Evolutionary conservation across 2,329 filamentous ascomycete species (phyloP), one percentile per base, ranked within the genome.

Genomic region (Dactylellina leptospora): DNA sequence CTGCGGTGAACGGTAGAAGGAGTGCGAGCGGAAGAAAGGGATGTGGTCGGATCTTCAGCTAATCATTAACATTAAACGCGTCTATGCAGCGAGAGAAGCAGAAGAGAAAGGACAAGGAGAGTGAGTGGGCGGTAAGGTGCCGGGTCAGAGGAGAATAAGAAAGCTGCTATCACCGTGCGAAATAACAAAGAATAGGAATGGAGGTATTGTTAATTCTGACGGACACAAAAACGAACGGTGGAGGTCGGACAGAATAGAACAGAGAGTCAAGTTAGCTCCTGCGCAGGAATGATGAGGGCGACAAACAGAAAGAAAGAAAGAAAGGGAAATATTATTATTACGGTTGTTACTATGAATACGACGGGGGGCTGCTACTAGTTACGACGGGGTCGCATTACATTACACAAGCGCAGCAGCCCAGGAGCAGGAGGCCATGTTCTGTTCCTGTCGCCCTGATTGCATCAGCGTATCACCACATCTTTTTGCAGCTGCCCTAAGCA

Each of bases 21-120:
- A n/a, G 55, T 2, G 33, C 2, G 40, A 16, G 16, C 2, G 13
- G 11, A 16, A n/a, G n/a, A 18, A 48, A 48, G 23, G 40, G 61
- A 44, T 11, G 51, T 20, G 51, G 53, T 56, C 27, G 36, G 62
- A 68, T 59, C 62, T 53, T 68, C 62, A 68, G 54, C 44, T 68
- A 68, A 68, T 68, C 62, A 59, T 68, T 50, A 68, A 68, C 22
- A 51, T 63, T 47, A 53, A 66, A 68, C 62, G 62, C 62, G 62
- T 68, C 53, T 58, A 58, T 68, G 16, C 22, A 11, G 28, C 25
- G 20, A 40, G 22, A 20, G 27, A 40, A 40, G n/a, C n/a, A n/a
- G n/a, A n/a, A n/a, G n/a, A n/a, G n/a, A n/a, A n/a, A n/a, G n/a
- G n/a, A n/a, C 38, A 38, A 54, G 13, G 30, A 6, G 13, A 33